Evolutionary conservation across 371 early-diverging fungal species (phyloP), one percentile per base, ranked within the genome.

Genomic region (Mortierella sp.): DNA sequence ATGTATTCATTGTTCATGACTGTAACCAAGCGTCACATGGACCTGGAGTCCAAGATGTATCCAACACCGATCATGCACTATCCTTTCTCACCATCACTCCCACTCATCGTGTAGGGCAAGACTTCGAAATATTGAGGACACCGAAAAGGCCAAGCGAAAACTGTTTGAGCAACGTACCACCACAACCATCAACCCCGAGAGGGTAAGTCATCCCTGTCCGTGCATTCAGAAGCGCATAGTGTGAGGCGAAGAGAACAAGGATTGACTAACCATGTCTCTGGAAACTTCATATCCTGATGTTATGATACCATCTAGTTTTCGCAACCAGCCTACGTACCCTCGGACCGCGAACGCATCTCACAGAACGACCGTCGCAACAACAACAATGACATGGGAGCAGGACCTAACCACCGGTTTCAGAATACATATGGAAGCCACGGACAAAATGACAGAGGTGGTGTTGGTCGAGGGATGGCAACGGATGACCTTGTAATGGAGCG

Each of bases 51-150:
- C n/a, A n/a, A n/a, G n/a, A n/a, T n/a, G n/a, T n/a, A n/a, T n/a
- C n/a, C n/a, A n/a, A n/a, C n/a, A n/a, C n/a, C n/a, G n/a, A n/a
- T n/a, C n/a, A n/a, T n/a, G n/a, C n/a, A n/a, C n/a, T n/a, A n/a
- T n/a, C n/a, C n/a, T n/a, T n/a, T n/a, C n/a, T n/a, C n/a, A n/a
- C n/a, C n/a, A n/a, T n/a, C n/a, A n/a, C n/a, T n/a, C n/a, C n/a
- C n/a, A n/a, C n/a, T n/a, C n/a, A n/a, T n/a, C n/a, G n/a, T n/a
- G n/a, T 78, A 93, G 92, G 60, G 83, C 87, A 31, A 89, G 91
- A 52, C 68, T 94, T 24, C 82, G 86, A 51, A 94, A 93, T 60
- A 94, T 94, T 55, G 95, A 93, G 69, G 91, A 89, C n/a, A 94
- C 95, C 0, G 94, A 94, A 72, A 83, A 76, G 43, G 94, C 92